Evolutionary conservation across 345 rosid species (phyloP), one percentile per base, ranked within the genome.

Genomic region (Aethionema arabicum): DNA sequence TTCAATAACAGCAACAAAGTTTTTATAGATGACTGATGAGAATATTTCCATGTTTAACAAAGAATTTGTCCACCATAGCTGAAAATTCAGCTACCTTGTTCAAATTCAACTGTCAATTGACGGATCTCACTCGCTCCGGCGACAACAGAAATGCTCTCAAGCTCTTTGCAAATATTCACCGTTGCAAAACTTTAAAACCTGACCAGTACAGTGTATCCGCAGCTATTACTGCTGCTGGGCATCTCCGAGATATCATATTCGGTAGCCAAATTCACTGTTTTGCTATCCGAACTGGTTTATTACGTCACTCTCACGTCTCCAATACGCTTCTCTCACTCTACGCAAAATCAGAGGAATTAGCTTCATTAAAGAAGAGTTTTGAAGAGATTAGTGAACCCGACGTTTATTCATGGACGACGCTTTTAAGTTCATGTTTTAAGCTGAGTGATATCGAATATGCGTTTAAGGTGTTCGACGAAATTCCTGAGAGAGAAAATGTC

Each of bases 281-380:
- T 49, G 79, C 95, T 41, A 56, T 78, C 55, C 82, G 80, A 48
- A 56, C 85, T 0, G 87, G 91, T 72, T 56, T 75, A 48, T 63
- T 52, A 39, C 13, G 61, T 52, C 74, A 60, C 76, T 66, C 74
- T 11, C 84, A 86, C 44, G 85, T 83, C 27, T 53, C 81, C 27
- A 89, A 89, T 61, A 72, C 96, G 52, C 81, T 89, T 42, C 87
- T 89, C 33, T 77, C 76, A 4, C 78, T 86, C 14, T 81, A 82
- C 41, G 81, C 79, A 33, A 84, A 68, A 56, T 52, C 72, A 10
- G 67, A 59, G 13, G 70, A 78, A 47, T 60, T 76, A 15, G 49
- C 3, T 55, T 86, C 81, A 0, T 63, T 79, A 47, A 73, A 79
- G 59, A 73, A 75, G 70, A 71, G 27, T 15, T 89, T 89, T 55